Conservation (phyloP, 2,329 filamentous ascomycete genomes). For the Arthrobotrys conoides region DNA sequence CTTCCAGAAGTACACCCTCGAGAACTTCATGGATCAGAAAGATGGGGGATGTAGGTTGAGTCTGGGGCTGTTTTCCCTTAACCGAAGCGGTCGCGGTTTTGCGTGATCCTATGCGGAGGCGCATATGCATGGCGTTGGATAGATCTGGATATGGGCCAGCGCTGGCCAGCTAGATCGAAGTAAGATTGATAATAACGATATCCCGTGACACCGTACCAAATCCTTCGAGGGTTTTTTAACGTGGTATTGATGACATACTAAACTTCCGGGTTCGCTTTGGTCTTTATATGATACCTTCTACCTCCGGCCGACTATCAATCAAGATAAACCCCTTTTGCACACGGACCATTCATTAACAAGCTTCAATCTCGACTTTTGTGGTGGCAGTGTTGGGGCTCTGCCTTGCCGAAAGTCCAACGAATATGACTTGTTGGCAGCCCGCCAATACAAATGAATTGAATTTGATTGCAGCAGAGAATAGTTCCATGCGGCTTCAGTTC, state of each 20-base stretch:
- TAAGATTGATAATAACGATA: background rate
- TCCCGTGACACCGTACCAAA: background rate
- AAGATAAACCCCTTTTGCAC: background rate
- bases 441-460: background rate
- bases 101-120: background rate
- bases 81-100: background rate
- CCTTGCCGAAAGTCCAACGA: background rate
- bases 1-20: conserved; percentile 26
- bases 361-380: background rate
- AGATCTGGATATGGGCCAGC: background rate
- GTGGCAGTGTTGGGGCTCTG: conserved; percentile 10
- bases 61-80: conserved; percentile 2
- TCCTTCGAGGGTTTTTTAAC: background rate
- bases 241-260: background rate
- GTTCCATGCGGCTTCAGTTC: too few species aligned
- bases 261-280: background rate
- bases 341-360: background rate
- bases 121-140: background rate
- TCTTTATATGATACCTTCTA: background rate
- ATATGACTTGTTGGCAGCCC: background rate
- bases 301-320: background rate
- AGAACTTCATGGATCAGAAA: conserved; percentile 33
- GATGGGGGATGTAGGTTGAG: background rate
- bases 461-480: background rate
- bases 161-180: background rate